Evolutionary conservation across 352 stramenopile genomes (phyloP), one percentile per base, ranked within the genome.

Genomic region (Globisporangium megalacanthum): DNA sequence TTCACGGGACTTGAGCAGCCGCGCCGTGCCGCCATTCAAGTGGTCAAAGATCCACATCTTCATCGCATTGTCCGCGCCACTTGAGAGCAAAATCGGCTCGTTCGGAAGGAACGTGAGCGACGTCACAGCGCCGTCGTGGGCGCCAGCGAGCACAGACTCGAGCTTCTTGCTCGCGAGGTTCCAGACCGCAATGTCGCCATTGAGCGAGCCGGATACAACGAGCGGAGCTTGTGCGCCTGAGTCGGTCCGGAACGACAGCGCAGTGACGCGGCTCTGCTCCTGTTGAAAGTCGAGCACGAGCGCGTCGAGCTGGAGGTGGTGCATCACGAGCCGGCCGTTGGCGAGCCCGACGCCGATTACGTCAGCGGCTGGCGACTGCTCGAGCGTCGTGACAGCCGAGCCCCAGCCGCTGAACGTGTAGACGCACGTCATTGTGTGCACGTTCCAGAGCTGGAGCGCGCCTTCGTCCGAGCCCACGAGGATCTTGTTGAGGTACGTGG

Each of bases 401-500:
- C 69, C 66, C 72, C 77, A 91, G 29, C 77, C 77, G 33, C 85
- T 81, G 61, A 97, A 97, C 60, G 69, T 62, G 70, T 96, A 96
- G 33, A 97, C 75, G 60, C 86, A 85, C 65, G 92, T 95, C 56
- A 89, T 86, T 42, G 85, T 95, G 54, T 79, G 75, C 11, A 98
- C 70, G 68, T 98, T 98, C 86, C 88, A 97, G 19, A 98, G 71
- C 63, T 97, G 71, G 44, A 97, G 61, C 22, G 58, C 42, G 29
- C 93, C 93, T 51, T 95, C 66, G 17, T 88, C 64, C 42, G 82
- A 94, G 45, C 87, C 91, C 13, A 98, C 63, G 17, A 98, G 60
- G 44, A 97, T 75, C 75, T 98, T 98, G 83, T 98, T 98, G 11
- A 98, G 58, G 70, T 98, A 98, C 46, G 92, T 98, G 46, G 81